Evolutionary conservation across 1,284 basidiomycete genomes (phyloP), one percentile per base, ranked within the genome.

Genomic region (Schizopora paradoxa): DNA sequence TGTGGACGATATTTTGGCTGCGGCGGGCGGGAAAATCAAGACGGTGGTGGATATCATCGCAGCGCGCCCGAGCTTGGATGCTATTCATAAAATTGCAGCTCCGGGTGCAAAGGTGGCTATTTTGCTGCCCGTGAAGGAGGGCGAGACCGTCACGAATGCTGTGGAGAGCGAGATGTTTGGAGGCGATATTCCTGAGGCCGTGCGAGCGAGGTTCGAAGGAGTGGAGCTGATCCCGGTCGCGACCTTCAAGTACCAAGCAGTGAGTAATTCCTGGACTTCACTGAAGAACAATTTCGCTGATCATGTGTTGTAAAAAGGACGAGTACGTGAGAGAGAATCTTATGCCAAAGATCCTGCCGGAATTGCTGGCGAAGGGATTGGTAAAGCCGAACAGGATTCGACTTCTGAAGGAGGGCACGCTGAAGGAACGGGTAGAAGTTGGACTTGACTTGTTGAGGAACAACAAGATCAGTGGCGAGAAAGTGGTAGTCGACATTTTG

Each of bases 401-500:
- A 16, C 53, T 79, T 41, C 39, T 77, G 50, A 64, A 74, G 38
- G 50, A 72, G 41, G 64, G 74, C 14, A 53, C 61, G 13, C 56
- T 76, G 43, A 59, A 65, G 50, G 66, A 72, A 23, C 57, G 74
- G 27, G 64, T 69, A 6, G 58, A 55, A 10, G 51, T 48, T 19
- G 73, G 68, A 0, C 51, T 73, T 34, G 64, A 72, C 40, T 52
- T 76, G 36, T 48, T 76, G 38, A 64, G 72, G 47, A 65, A 67
- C 29, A 72, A 72, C 51, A 65, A 69, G 54, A 57, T 75, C 33
- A 72, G 69, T 25, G 72, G 73, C 11, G 69, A 73, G 55, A 77
- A 75, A 51, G 61, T 74, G 1, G 57, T 76, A 2, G 61, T 76
- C 1, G 67, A 69, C 48, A 54, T 73, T 25, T n/a, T n/a, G n/a